Evolutionary conservation across 2,329 filamentous ascomycete genomes (phyloP).

Genomic region (Beauveria brongniartii): DNA sequence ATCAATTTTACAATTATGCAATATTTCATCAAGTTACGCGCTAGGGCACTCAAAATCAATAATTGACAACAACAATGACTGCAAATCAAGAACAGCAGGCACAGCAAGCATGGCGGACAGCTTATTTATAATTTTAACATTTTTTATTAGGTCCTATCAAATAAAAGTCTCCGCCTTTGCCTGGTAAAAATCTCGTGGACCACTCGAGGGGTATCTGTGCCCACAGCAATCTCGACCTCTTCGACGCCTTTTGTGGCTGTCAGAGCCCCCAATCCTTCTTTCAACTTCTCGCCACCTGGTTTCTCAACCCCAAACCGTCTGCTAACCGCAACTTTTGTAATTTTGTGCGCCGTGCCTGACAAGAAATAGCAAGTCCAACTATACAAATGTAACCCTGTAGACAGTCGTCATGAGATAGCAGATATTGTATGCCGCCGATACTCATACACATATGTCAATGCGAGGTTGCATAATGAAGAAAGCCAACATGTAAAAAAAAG

Average conservation of each 20-base stretch:
- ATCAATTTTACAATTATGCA: background rate
- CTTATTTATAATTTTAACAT: conserved; percentile 8
- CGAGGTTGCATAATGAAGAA: conserved; percentile 4
- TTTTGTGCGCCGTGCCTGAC: conserved; percentile 29
- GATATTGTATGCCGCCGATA: conserved; percentile 17
- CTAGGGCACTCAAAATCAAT: no score
- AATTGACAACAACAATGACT: no score
- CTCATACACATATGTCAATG: conserved; percentile 5
- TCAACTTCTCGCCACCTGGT: background rate
- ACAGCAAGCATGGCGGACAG: background rate
- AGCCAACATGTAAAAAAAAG: conserved; percentile 11
- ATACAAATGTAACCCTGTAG: conserved; percentile 28
- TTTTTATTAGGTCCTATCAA: conserved; percentile 11
- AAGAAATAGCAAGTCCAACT: conserved; percentile 34
- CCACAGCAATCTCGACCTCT: background rate
- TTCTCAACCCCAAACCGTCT: conserved; percentile 10
- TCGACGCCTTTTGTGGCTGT: background rate
- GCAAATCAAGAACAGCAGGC: background rate
- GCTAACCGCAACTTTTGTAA: conserved; percentile 24
- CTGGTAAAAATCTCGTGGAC: conserved; percentile 7
- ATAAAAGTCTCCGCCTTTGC: conserved; percentile 5
- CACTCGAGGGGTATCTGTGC: conserved; percentile 9
- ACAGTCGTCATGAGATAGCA: conserved; percentile 20
- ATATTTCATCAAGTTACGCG: background rate
- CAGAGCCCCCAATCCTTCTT: background rate